These are phyloP conservation scores for Lactarius tabidus DNA, from an alignment of 768 basidiomycete genomes.

Conservation along the genomic window DNA sequence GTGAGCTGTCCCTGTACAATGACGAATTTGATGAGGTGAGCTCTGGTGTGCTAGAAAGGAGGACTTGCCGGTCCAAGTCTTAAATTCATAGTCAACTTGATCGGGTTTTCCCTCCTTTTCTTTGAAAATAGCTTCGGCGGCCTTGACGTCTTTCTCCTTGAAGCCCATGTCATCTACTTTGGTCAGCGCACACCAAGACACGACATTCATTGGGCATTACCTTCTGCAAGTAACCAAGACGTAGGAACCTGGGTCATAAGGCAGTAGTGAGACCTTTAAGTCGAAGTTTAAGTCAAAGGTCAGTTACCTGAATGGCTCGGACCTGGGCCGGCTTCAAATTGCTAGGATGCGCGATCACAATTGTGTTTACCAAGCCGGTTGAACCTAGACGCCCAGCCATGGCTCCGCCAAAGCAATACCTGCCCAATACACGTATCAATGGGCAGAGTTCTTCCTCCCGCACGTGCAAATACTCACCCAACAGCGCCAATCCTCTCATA, in stretches of 20 bases:
- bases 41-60: not conserved
- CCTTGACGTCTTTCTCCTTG: conserved; percentile 27
- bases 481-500: conserved; percentile 42
- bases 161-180: conserved; percentile 36
- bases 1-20: conserved; percentile 40
- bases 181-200: not conserved
- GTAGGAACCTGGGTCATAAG: conserved; percentile 14
- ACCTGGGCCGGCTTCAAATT: conserved; percentile 32
- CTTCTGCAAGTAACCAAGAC: conserved; percentile 39
- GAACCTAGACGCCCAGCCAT: conserved; percentile 32
- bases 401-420: conserved; percentile 40
- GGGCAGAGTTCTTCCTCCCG: not conserved
- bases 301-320: conserved; percentile 35
- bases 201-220: conserved; percentile 22
- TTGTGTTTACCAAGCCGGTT: conserved; percentile 35
- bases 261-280: conserved; percentile 25
- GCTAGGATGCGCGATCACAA: conserved; percentile 43
- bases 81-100: conserved; percentile 36
- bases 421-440: conserved; percentile 21
- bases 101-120: conserved; percentile 31
- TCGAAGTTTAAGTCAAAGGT: not conserved
- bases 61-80: conserved; percentile 34
- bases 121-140: conserved; percentile 33
- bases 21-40: conserved; percentile 12
- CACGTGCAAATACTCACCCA: conserved; percentile 33